Percentiles rank a stretch among this genome's conserved stretches.
phyloP scores from a whole-genome alignment of 164 flowering plant species.

The Nymphaea thermarum region DNA sequence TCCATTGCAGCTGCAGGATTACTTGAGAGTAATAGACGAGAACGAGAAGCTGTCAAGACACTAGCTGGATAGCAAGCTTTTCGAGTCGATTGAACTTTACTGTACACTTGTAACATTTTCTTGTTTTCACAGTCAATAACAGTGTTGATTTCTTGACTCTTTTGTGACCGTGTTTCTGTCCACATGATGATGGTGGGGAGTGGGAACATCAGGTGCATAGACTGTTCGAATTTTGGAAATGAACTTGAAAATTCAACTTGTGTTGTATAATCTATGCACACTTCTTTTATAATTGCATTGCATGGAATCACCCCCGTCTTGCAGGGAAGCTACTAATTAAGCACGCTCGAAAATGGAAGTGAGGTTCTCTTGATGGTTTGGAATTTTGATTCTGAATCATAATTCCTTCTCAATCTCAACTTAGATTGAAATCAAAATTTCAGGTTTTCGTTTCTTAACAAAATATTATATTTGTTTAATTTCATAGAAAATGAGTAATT shows the following conservation, averaged over 20 bases:
- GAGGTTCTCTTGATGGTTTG: no score
- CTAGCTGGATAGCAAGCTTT: neutral
- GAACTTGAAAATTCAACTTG: neutral
- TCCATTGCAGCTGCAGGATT: conserved; percentile 40
- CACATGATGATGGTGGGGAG: neutral
- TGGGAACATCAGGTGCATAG: neutral
- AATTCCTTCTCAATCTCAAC: no score
- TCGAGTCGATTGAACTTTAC: neutral
- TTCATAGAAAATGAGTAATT: no score
- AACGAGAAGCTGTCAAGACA: neutral
- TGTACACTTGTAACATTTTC: neutral
- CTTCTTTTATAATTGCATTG: no score
- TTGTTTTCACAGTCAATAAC: neutral
- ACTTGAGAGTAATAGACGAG: conserved; percentile 22
- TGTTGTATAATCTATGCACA: no score
- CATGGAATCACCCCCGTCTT: no score
- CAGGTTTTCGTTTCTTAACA: no score
- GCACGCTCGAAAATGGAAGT: no score
- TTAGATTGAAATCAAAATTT: no score
- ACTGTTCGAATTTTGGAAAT: neutral
- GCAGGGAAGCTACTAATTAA: no score
- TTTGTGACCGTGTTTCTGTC: neutral
- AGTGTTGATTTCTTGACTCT: neutral
- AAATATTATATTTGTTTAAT: no score
- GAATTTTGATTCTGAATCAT: no score